Base-by-base conservation (phyloP, 1,139 yeast species). In the Pichia sp. region DNA sequence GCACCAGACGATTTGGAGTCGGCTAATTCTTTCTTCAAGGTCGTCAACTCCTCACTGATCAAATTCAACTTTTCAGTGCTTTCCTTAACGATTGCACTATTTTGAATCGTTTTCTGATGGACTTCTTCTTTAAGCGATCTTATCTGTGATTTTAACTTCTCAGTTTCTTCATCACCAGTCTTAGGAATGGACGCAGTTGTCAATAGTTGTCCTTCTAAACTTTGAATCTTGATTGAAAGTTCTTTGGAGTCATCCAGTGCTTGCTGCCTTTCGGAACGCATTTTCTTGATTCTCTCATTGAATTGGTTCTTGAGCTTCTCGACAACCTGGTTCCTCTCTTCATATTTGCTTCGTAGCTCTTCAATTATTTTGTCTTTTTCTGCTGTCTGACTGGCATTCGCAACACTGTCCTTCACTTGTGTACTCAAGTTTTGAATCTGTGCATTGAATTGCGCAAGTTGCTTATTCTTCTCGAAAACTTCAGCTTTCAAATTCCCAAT, bases 401-500 rank as follows among this genome's bases (percentile, higher is more conserved):
- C 44, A 8, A n/a, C 7, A 7, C 15, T 23, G 13, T 52, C 45
- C 15, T 75, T 67, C 57, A 71, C 60, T 57, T 71, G 68, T 13
- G 66, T 69, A 52, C 71, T 67, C 26, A 75, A 61, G 56, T 72
- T 55, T 23, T 60, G 57, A 19, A 62, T 48, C 56, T 69, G 62
- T 7, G 51, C 38, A 55, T 67, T 64, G 43, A 74, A 61, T 19
- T 67, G 68, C 23, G 69, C 4, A 29, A 43, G 62, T 57, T 75
- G 75, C 56, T 73, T 71, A 31, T 73, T 74, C 54, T 75, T 78
- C 26, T 75, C 75, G 13, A 68, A 70, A 7, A 74, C 56, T 36
- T 76, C 76, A 16, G 75, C 69, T 29, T 66, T 68, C 34, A 77
- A 62, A n/a, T 68, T 68, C 3, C 67, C 66, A 19, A 73, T 59